Evolutionary conservation across 2,329 filamentous ascomycete species (phyloP), one percentile per base, ranked within the genome.

Genomic region (Davidsoniella neocaledoniae): DNA sequence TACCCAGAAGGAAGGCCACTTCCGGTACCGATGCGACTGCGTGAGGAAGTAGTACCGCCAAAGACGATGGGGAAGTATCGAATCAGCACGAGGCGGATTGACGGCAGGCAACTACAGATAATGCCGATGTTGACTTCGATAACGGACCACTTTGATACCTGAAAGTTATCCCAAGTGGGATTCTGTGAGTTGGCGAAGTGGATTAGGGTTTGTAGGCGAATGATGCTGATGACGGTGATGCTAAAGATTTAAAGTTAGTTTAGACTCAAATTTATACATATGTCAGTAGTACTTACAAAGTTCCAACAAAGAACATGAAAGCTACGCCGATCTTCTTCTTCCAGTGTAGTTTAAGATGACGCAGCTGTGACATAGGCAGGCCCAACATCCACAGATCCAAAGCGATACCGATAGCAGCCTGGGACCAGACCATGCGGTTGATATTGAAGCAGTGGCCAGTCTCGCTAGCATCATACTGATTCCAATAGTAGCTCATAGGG

Each of bases 401-500:
- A 0, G 60, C 59, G 41, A 79, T 76, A 52, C 69, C 72, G 48
- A 74, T 66, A n/a, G 57, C 65, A 0, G 74, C 73, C 33, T 72
- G 69, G 33, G 68, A 63, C 68, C 71, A 76, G 0, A 62, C 67
- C 2, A 76, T 62, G 1, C 62, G 60, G 52, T 72, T 74, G 53
- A 71, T 60, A 50, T 73, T 63, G 19, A 71, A 57, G 54, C 76
- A 79, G 1, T 53, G 60, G 0, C 75, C 75, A 37, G 68, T 63
- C 48, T 67, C 59, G 12, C 12, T 12, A 1, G 65, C 65, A 43
- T 73, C 67, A 72, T 74, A 79, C 14, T 61, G 61, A 0, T 60
- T 63, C 76, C 76, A 80, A 57, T 69, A 72, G 51, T 66, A 69
- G 12, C 58, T 59, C 17, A 78, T 61, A 0, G 74, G 75, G 2